phyloP scores from a whole-genome alignment of 2,329 filamentous ascomycete species.

The Tolypocladium pustulatum region DNA sequence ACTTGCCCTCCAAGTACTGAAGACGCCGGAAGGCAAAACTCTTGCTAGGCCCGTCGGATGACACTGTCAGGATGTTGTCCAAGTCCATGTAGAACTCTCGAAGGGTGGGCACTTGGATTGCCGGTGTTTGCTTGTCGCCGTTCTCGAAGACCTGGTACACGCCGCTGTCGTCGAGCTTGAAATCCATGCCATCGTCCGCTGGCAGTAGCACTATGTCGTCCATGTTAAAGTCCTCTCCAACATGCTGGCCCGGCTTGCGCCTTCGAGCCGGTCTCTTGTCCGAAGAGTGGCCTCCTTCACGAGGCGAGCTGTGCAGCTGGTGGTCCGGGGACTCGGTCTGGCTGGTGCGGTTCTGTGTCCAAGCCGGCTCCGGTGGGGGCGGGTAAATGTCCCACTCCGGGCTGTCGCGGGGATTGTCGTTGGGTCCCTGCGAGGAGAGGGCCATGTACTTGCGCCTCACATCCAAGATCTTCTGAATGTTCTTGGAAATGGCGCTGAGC shows the following conservation, averaged over 20 bases:
- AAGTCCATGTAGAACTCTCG: conserved; percentile 95
- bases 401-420: conserved; percentile 82
- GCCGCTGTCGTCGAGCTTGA: conserved; percentile 68
- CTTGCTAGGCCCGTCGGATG: conserved; percentile 90
- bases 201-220: conserved; percentile 69
- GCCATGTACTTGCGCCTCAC: conserved; percentile 80
- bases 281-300: conserved; percentile 14
- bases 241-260: conserved; percentile 79
- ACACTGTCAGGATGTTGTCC: conserved; percentile 77
- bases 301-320: conserved; percentile 2
- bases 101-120: conserved; percentile 79
- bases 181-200: conserved; percentile 58
- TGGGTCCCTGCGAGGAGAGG: conserved; percentile 69
- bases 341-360: conserved; percentile 34
- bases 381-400: conserved; percentile 83
- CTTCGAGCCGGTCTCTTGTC: conserved; percentile 42
- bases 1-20: conserved; percentile 94
- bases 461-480: conserved; percentile 83
- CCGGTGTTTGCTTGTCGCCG: conserved; percentile 51
- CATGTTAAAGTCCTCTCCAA: conserved; percentile 86
- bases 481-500: conserved; percentile 75
- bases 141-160: conserved; percentile 89
- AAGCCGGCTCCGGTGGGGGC: conserved; percentile 80
- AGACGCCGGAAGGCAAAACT: conserved; percentile 92
- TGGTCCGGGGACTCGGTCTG: conserved; percentile 7